These are phyloP conservation scores for Diplodia intermedia DNA, from an alignment of 2,329 filamentous ascomycete genomes.

Conservation along the genomic window DNA sequence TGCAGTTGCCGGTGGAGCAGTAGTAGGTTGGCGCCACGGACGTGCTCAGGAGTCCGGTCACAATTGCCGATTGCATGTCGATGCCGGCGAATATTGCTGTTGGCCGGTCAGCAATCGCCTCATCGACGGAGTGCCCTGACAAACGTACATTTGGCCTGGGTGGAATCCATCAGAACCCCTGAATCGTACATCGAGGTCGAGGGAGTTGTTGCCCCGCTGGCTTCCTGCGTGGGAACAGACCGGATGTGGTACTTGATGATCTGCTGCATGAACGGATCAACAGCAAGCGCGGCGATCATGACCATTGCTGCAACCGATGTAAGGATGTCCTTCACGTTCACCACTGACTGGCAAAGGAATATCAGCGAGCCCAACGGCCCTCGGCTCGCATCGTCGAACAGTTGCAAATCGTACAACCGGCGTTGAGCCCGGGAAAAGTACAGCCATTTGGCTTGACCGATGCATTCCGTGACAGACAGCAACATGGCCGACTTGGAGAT, in stretches of 20 bases:
- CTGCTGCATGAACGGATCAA: conserved; percentile 12
- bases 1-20: conserved; percentile 14
- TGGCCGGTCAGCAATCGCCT: neutral
- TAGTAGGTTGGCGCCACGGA: neutral
- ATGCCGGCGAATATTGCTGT: neutral
- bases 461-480: conserved; percentile 41
- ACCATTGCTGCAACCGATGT: neutral
- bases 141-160: neutral
- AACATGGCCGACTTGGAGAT: conserved; percentile 43
- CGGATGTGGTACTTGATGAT: neutral
- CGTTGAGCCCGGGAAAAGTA: conserved; percentile 37
- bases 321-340: neutral
- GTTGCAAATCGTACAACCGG: conserved; percentile 38
- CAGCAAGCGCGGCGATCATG: neutral
- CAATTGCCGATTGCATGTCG: conserved; percentile 5
- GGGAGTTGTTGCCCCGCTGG: neutral
- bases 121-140: neutral
- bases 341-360: neutral
- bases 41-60: neutral
- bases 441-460: conserved; percentile 50
- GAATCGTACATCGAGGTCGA: neutral
- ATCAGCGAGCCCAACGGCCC: conserved; percentile 30
- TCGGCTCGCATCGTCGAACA: conserved; percentile 42
- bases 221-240: neutral
- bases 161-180: neutral